phyloP scores from a whole-genome alignment of 352 stramenopile genomes.

The Pythium apleroticum region DNA sequence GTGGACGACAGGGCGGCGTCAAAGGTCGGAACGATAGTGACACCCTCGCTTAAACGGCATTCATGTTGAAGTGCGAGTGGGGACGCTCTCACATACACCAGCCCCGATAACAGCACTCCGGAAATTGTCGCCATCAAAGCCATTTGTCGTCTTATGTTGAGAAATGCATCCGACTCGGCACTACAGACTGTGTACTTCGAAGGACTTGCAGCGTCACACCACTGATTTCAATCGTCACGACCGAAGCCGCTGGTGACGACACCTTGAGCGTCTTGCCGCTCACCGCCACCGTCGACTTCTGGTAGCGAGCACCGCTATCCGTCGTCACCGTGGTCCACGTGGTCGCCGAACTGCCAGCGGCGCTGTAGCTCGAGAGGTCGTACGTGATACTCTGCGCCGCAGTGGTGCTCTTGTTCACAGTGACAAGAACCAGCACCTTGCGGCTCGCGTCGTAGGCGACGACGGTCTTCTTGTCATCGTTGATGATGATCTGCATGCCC shows the following conservation, averaged over 20 bases:
- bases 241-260: conserved; percentile 34
- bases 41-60: neutral
- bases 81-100: no score
- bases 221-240: conserved; percentile 48
- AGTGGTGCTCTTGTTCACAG: conserved; percentile 38
- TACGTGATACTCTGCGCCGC: conserved; percentile 35
- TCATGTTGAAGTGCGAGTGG: neutral
- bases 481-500: conserved; percentile 50
- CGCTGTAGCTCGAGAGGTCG: conserved; percentile 38
- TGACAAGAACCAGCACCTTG: conserved; percentile 45
- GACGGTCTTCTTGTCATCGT: conserved; percentile 43
- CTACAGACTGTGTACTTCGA: neutral
- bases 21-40: neutral
- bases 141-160: no score
- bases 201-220: conserved; percentile 23
- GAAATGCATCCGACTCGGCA: neutral
- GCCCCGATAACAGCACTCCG: no score
- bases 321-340: conserved; percentile 55
- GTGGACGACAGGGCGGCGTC: neutral
- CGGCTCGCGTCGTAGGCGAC: conserved; percentile 39
- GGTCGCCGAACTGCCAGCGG: conserved; percentile 28
- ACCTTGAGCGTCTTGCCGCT: conserved; percentile 32
- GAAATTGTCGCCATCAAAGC: no score
- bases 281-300: conserved; percentile 29
- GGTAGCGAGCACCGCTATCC: conserved; percentile 31